These are phyloP conservation scores for Colletotrichum euphorbiae DNA, from an alignment of 2,329 filamentous ascomycete species.

Conservation along the genomic window DNA sequence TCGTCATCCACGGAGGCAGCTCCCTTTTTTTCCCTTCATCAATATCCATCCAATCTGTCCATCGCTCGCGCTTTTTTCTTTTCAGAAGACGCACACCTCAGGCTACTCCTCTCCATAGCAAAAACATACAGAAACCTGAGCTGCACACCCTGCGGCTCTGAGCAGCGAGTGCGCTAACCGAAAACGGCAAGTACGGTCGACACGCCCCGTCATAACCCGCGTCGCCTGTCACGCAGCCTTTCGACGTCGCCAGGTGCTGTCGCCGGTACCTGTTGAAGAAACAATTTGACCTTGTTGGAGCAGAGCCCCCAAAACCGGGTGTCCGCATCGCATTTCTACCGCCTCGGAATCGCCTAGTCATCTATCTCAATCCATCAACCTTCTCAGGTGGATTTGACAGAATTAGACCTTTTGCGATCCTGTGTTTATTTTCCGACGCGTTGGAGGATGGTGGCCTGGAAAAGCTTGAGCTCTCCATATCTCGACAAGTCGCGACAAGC, in stretches of 20 bases:
- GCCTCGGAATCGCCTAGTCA: conserved; percentile 7
- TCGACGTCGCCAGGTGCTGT: conserved; percentile 30
- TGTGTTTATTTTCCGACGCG: conserved; percentile 17
- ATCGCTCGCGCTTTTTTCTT: not conserved
- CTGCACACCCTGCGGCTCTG: too few relatives aligned
- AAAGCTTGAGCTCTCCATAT: conserved; percentile 39
- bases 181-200: conserved; percentile 19
- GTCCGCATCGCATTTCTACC: conserved; percentile 22
- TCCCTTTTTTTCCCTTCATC: not conserved
- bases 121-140: not conserved
- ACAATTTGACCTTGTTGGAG: conserved; percentile 13
- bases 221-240: conserved; percentile 38
- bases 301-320: conserved; percentile 6
- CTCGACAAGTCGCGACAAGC: conserved; percentile 40
- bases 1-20: not conserved
- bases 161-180: conserved; percentile 28
- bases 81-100: not conserved
- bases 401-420: conserved; percentile 2
- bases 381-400: not conserved
- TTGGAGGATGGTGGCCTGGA: conserved; percentile 38
- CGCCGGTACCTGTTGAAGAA: conserved; percentile 21
- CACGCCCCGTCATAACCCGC: conserved; percentile 38
- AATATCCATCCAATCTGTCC: not conserved
- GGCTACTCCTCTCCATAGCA: not conserved
- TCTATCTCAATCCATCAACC: not conserved